Evolutionary conservation across 1,284 basidiomycete genomes (phyloP).

Genomic region (Ganoderma meredithae): DNA sequence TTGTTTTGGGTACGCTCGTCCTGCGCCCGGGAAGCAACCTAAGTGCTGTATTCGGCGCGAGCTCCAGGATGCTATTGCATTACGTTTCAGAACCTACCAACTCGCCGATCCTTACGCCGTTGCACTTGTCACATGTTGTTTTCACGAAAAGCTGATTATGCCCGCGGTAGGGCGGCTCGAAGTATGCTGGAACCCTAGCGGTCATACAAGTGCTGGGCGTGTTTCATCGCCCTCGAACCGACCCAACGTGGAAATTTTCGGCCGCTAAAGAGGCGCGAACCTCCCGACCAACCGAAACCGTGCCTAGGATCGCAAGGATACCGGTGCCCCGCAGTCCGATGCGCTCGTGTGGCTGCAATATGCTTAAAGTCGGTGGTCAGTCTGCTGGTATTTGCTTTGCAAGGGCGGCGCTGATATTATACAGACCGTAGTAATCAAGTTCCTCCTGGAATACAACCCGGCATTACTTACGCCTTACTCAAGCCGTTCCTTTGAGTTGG

Average conservation of each 20-base stretch:
- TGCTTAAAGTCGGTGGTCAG: background rate
- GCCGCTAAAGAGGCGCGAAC: background rate
- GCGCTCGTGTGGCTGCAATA: conserved; percentile 2
- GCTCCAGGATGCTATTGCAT: background rate
- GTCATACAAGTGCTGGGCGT: background rate
- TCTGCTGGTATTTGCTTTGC: background rate
- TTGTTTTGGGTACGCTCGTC: background rate
- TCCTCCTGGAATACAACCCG: background rate
- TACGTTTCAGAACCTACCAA: background rate
- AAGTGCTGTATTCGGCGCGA: background rate
- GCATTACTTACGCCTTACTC: conserved; percentile 2
- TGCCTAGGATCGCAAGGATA: background rate
- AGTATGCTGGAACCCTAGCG: background rate
- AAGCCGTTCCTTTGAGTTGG: background rate
- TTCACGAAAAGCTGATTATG: background rate
- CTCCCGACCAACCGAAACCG: background rate
- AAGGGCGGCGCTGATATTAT: background rate
- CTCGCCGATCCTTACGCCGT: background rate
- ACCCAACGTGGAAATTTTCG: background rate
- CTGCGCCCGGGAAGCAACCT: background rate
- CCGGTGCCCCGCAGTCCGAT: background rate
- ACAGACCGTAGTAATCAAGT: background rate
- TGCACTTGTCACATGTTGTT: background rate
- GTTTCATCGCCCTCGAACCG: background rate
- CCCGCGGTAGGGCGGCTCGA: background rate